Evolutionary conservation across 2,329 filamentous ascomycete species (phyloP).

Genomic region (Myriangium duriaei): DNA sequence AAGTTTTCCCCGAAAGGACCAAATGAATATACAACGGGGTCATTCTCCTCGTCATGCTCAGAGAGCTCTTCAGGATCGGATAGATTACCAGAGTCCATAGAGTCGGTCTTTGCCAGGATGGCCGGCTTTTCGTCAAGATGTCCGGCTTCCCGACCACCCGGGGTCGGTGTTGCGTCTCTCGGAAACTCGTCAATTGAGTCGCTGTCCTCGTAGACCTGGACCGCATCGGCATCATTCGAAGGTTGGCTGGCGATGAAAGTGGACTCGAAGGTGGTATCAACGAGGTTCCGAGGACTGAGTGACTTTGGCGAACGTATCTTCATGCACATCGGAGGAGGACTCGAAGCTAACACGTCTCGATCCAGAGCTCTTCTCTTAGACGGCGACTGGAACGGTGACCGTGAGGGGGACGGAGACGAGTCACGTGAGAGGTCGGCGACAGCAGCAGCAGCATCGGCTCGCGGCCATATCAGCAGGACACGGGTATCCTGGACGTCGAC

Average conservation of each 20-base stretch:
- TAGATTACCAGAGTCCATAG: slow-evolving; percentile 8
- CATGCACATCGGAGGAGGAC: slow-evolving; percentile 48
- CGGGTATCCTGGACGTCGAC: slow-evolving; percentile 88
- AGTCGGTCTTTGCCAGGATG: background rate
- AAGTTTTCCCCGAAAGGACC: slow-evolving; percentile 81
- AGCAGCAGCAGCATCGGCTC: slow-evolving; percentile 32
- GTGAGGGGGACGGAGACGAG: slow-evolving; percentile 51
- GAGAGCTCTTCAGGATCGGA: slow-evolving; percentile 49
- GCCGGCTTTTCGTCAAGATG: background rate
- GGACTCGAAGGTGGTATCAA: slow-evolving; percentile 20
- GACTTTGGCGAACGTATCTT: slow-evolving; percentile 66
- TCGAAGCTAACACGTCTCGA: slow-evolving; percentile 40
- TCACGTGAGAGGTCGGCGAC: too few species aligned
- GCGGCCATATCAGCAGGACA: slow-evolving; percentile 83
- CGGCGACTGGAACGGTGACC: slow-evolving; percentile 46
- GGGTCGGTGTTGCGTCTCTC: slow-evolving; percentile 10
- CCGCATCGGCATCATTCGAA: slow-evolving; percentile 33
- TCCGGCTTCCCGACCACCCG: slow-evolving; percentile 2
- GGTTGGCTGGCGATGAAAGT: slow-evolving; percentile 34
- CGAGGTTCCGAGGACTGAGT: slow-evolving; percentile 44
- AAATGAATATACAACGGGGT: slow-evolving; percentile 84
- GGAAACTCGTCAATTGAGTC: slow-evolving; percentile 40
- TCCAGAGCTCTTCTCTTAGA: slow-evolving; percentile 37
- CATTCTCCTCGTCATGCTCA: slow-evolving; percentile 84
- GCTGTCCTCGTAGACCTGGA: slow-evolving; percentile 64